Conservation (phyloP, 2,329 filamentous ascomycete species). For the Dactylellina drechsleri region DNA sequence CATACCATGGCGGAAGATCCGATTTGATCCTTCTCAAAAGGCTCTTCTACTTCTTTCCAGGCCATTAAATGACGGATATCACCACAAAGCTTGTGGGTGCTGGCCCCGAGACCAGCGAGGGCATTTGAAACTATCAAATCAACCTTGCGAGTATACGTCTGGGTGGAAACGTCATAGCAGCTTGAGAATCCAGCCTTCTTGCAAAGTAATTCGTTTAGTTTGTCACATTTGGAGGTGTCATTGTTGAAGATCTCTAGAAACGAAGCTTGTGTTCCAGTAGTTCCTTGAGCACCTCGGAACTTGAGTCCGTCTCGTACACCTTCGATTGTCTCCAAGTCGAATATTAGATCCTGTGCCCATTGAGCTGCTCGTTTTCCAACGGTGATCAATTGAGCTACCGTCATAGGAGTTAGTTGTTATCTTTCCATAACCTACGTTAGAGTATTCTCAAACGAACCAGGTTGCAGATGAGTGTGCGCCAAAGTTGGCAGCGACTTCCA, state of each 20-base stretch:
- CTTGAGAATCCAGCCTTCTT: conserved; percentile 73
- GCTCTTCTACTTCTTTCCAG: conserved; percentile 86
- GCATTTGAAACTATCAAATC: conserved; percentile 83
- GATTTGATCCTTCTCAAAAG: conserved; percentile 82
- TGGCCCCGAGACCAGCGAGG: conserved; percentile 81
- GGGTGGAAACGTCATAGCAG: conserved; percentile 73
- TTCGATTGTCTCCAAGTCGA: conserved; percentile 80
- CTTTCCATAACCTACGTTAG: conserved; percentile 7
- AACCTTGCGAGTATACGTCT: conserved; percentile 83
- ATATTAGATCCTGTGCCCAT: conserved; percentile 79
- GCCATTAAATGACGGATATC: conserved; percentile 79
- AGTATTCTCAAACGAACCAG: conserved; percentile 57
- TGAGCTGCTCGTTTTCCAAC: conserved; percentile 76
- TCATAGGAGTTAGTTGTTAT: conserved; percentile 56
- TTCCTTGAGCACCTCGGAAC: conserved; percentile 79
- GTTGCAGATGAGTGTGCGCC: conserved; percentile 79
- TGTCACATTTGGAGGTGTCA: conserved; percentile 66
- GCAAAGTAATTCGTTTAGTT: conserved; percentile 72
- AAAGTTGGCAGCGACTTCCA: conserved; percentile 78
- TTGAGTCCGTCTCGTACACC: conserved; percentile 73
- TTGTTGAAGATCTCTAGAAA: conserved; percentile 73
- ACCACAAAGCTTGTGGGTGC: conserved; percentile 76
- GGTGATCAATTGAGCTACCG: conserved; percentile 69
- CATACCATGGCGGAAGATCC: conserved; percentile 70
- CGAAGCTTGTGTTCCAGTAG: conserved; percentile 80